Evolutionary conservation across 805 yeast genomes (phyloP).

Genomic region (Yarrowia sp.): DNA sequence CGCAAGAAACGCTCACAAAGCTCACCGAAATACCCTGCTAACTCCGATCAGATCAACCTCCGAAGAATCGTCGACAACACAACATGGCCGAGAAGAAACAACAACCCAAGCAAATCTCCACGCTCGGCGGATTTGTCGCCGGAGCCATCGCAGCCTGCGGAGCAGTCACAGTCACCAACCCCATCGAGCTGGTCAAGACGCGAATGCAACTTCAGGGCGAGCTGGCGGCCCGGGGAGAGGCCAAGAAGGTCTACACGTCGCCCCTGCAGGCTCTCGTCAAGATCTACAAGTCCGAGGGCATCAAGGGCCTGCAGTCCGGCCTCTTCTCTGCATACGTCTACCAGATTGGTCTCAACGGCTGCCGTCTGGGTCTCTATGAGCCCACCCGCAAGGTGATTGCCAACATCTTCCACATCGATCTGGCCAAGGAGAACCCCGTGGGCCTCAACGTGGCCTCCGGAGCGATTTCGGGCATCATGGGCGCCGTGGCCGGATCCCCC

Average conservation of each 20-base stretch:
- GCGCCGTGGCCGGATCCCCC: constrained; percentile 89
- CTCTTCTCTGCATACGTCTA: constrained; percentile 83
- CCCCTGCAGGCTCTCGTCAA: constrained; percentile 78
- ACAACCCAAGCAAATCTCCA: constrained; percentile 20
- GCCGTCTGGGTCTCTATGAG: constrained; percentile 91
- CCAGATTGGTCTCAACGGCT: constrained; percentile 89
- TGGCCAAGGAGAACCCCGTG: constrained; percentile 40
- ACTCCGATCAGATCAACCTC: constrained; percentile 13
- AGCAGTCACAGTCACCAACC: constrained; percentile 95
- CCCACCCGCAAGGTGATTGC: constrained; percentile 49
- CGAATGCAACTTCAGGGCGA: constrained; percentile 97
- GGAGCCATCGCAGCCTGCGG: constrained; percentile 97
- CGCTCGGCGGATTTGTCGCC: constrained; percentile 74
- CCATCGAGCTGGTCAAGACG: constrained; percentile 90
- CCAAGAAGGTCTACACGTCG: constrained; percentile 65
- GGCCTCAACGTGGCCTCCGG: constrained; percentile 75
- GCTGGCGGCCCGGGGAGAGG: constrained; percentile 51
- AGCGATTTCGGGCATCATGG: constrained; percentile 79
- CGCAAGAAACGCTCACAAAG: no score
- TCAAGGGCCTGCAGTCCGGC: constrained; percentile 87
- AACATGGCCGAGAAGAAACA: not conserved
- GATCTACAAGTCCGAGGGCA: constrained; percentile 77
- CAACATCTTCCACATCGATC: constrained; percentile 32
- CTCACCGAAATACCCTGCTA: no score
- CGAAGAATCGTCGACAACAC: not conserved